A percentile compares a stretch with the other conserved stretches of the same genome.
Evolutionary conservation across 257 asterid genomes (phyloP).

Genomic region (Jacaranda copaia): DNA sequence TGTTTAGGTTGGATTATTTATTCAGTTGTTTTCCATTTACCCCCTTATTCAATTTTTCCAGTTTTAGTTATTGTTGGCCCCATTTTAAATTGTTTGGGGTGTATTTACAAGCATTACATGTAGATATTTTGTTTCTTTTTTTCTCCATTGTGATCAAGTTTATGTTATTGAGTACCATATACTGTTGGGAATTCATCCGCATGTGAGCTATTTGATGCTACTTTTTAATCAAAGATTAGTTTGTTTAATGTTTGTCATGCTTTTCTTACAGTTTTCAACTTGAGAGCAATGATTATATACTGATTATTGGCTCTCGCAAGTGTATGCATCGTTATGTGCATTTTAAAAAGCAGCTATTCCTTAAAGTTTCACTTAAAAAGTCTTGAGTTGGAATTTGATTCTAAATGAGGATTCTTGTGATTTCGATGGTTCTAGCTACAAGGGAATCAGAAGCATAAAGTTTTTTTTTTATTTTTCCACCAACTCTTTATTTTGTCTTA

Average conservation of each 20-base stretch:
- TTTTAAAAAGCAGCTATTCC: no score
- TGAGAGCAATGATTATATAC: no score
- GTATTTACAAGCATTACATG: constrained; percentile 41
- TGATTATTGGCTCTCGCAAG: no score
- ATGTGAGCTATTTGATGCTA: constrained; percentile 40
- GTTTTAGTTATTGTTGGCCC: constrained; percentile 34
- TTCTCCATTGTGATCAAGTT: constrained; percentile 33
- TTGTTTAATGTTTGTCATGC: background rate
- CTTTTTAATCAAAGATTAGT: constrained; percentile 27
- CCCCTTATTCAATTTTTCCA: constrained; percentile 17
- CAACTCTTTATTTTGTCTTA: no score
- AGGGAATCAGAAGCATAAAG: no score
- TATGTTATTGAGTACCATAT: constrained; percentile 28
- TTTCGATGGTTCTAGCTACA: no score
- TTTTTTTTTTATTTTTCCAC: no score
- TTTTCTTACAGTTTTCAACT: background rate
- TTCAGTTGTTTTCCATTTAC: constrained; percentile 30
- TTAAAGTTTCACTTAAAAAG: no score
- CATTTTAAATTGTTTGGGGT: constrained; percentile 40
- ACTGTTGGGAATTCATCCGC: constrained; percentile 32
- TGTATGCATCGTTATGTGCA: no score
- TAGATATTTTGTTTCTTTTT: constrained; percentile 32
- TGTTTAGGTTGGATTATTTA: constrained; percentile 39
- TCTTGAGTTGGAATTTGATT: no score
- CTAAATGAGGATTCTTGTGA: no score